phyloP scores from a whole-genome alignment of 2,329 filamentous ascomycete genomes.

The Verticillium isaacii region DNA sequence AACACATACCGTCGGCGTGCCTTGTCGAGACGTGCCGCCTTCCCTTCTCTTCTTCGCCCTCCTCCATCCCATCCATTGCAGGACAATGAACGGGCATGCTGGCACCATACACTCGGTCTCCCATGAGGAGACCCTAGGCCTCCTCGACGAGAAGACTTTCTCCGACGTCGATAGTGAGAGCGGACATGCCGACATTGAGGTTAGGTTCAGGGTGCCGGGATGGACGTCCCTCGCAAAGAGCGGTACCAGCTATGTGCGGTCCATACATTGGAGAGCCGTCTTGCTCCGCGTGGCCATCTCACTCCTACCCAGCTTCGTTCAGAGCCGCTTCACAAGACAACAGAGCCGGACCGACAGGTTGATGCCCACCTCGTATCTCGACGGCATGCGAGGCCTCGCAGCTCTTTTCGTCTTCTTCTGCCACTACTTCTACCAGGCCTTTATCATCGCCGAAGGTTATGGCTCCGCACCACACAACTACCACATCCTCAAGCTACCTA shows the following conservation, averaged over 20 bases:
- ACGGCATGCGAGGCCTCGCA: slow-evolving; percentile 52
- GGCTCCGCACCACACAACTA: slow-evolving; percentile 39
- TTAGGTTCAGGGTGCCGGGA: slow-evolving; percentile 21
- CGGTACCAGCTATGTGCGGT: slow-evolving; percentile 21
- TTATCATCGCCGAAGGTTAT: slow-evolving; percentile 46
- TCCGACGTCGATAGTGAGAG: slow-evolving; percentile 40
- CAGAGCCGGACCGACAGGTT: slow-evolving; percentile 34
- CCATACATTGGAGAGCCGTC: slow-evolving; percentile 30
- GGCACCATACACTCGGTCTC: slow-evolving; percentile 26
- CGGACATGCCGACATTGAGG: slow-evolving; percentile 32
- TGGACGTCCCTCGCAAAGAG: slow-evolving; percentile 26
- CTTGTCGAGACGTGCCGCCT: slow-evolving; percentile 2
- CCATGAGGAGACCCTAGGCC: slow-evolving; percentile 38
- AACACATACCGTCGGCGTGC: slow-evolving; percentile 1
- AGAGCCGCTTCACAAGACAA: slow-evolving; percentile 36
- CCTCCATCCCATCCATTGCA: slow-evolving; percentile 15
- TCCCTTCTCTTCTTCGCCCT: slow-evolving; percentile 1
- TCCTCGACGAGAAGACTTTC: slow-evolving; percentile 37
- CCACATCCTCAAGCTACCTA: slow-evolving; percentile 45
- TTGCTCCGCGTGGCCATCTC: slow-evolving; percentile 35
- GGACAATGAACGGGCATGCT: slow-evolving; percentile 36
- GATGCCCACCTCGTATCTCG: slow-evolving; percentile 52
- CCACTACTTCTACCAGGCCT: slow-evolving; percentile 50
- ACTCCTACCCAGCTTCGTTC: slow-evolving; percentile 49
- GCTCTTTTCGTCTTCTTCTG: slow-evolving; percentile 53